phyloP scores from a whole-genome alignment of 257 asterid genomes.

The Penstemon davidsonii region DNA sequence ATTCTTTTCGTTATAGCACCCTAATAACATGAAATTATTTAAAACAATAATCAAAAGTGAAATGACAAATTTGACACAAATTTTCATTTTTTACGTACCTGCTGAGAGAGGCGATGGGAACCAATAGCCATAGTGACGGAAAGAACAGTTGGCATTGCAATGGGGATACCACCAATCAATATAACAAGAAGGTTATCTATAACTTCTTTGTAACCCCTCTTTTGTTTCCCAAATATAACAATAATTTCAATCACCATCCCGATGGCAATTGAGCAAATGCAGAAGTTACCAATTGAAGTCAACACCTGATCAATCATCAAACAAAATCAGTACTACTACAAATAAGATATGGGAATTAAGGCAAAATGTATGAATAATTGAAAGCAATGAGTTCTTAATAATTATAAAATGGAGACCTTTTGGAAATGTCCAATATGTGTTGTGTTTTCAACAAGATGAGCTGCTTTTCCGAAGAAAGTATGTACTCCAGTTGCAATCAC shows the following conservation, averaged over 20 bases:
- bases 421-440: slow-evolving; percentile 57
- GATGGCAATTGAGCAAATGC: slow-evolving; percentile 67
- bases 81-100: slow-evolving; percentile 22
- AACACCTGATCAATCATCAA: slow-evolving; percentile 44
- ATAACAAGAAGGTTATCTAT: slow-evolving; percentile 69
- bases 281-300: slow-evolving; percentile 86
- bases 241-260: slow-evolving; percentile 66
- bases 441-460: slow-evolving; percentile 62
- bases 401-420: slow-evolving; percentile 26
- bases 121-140: slow-evolving; percentile 89
- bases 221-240: slow-evolving; percentile 61
- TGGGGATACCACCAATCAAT: slow-evolving; percentile 75
- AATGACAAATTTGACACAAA: neutral
- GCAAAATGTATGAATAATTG: no score
- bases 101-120: slow-evolving; percentile 71
- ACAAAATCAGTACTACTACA: neutral
- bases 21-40: slow-evolving; percentile 15
- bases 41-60: neutral
- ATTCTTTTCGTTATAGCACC: slow-evolving; percentile 88
- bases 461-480: slow-evolving; percentile 62
- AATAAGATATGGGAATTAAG: no score
- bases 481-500: slow-evolving; percentile 61
- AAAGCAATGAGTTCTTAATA: no score
- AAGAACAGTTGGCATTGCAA: slow-evolving; percentile 85
- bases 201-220: slow-evolving; percentile 52